These are phyloP conservation scores for Boletus insuetus DNA, from an alignment of 768 basidiomycete genomes.

Conservation along the genomic window DNA sequence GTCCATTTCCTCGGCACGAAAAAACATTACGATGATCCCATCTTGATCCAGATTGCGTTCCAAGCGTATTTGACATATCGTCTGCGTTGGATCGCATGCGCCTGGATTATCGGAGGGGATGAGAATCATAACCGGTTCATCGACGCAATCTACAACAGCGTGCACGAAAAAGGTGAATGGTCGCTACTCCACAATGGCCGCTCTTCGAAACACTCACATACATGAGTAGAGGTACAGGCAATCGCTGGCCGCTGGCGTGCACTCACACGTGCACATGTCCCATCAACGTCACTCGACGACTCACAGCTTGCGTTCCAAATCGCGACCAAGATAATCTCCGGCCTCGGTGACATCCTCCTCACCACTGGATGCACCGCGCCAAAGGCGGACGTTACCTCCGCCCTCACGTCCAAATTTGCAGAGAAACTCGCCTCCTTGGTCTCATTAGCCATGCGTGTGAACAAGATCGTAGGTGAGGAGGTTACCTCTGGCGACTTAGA, in stretches of 20 bases:
- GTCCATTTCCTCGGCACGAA: conserved; percentile 29
- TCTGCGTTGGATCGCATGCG: conserved; percentile 25
- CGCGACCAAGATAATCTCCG: conserved; percentile 22
- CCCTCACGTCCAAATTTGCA: conserved; percentile 42
- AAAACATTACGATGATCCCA: conserved; percentile 32
- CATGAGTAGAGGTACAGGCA: conserved; percentile 39
- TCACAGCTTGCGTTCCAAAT: conserved; percentile 24
- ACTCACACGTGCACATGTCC: conserved; percentile 35
- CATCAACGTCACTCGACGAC: conserved; percentile 21
- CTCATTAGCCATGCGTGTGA: conserved; percentile 46
- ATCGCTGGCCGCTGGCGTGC: conserved; percentile 45
- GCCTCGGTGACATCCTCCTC: conserved; percentile 29
- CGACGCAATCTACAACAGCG: conserved; percentile 32
- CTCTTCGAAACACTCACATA: not conserved
- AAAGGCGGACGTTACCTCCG: conserved; percentile 34
- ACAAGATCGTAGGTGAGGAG: conserved; percentile 35
- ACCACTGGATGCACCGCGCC: conserved; percentile 24
- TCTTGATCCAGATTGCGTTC: conserved; percentile 37
- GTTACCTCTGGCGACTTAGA: conserved; percentile 33
- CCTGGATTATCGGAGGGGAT: conserved; percentile 33
- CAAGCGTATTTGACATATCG: conserved; percentile 29
- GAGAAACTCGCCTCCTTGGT: conserved; percentile 43
- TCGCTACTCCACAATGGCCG: not conserved
- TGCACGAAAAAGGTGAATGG: conserved; percentile 36
- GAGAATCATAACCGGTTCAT: conserved; percentile 20